Evolutionary conservation across 2,329 filamentous ascomycete species (phyloP).

Genomic region (Fusarium sp.): DNA sequence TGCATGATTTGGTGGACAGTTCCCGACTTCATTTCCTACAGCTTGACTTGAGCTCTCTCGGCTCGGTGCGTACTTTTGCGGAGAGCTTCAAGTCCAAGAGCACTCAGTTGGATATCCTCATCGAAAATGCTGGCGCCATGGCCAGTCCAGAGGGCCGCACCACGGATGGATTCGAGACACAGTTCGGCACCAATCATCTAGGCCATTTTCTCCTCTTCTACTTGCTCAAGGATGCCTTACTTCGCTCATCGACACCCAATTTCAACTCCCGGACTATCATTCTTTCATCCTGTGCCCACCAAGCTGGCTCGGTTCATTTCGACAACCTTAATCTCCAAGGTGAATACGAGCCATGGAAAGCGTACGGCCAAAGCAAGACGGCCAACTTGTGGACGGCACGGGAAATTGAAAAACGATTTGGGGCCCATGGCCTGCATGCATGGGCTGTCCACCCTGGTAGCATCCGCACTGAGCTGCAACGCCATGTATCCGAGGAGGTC

Average conservation of each 20-base stretch:
- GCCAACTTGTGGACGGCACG: slow-evolving; percentile 33
- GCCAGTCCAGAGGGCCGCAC: slow-evolving; percentile 10
- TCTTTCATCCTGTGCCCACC: slow-evolving; percentile 57
- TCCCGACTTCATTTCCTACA: slow-evolving; percentile 15
- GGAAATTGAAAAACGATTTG: slow-evolving; percentile 25
- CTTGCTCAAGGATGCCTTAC: slow-evolving; percentile 56
- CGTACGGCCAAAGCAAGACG: slow-evolving; percentile 31
- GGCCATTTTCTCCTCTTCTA: slow-evolving; percentile 42
- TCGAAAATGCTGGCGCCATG: slow-evolving; percentile 38
- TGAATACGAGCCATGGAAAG: slow-evolving; percentile 23
- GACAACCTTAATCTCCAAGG: slow-evolving; percentile 18
- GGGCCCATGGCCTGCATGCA: slow-evolving; percentile 13
- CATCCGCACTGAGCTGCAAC: neutral
- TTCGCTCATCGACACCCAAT: slow-evolving; percentile 51
- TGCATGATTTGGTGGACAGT: neutral
- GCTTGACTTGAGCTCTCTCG: slow-evolving; percentile 36
- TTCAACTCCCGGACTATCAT: slow-evolving; percentile 60
- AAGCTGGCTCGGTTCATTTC: slow-evolving; percentile 6
- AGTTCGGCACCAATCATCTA: slow-evolving; percentile 41
- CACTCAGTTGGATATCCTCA: slow-evolving; percentile 31
- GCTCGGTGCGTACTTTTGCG: slow-evolving; percentile 35
- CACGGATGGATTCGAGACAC: slow-evolving; percentile 36
- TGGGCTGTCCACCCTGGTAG: slow-evolving; percentile 22
- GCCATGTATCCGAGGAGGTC: neutral
- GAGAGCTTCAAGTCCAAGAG: slow-evolving; percentile 27